These are phyloP conservation scores for Pseudogymnoascus sp. DNA, from an alignment of 2,329 filamentous ascomycete species.

Conservation along the genomic window DNA sequence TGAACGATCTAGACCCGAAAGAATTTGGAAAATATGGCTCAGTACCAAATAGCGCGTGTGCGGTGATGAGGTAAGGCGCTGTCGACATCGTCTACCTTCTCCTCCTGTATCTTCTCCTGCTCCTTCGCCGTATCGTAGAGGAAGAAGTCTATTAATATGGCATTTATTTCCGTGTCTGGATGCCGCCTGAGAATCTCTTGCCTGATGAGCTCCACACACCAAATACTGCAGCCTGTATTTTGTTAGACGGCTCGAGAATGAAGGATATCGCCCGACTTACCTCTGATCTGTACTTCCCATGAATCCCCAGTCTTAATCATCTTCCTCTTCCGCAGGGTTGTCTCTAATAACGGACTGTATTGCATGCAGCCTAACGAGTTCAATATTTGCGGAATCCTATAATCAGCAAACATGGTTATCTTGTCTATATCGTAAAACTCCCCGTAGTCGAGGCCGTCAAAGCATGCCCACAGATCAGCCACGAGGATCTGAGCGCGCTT, in stretches of 20 bases:
- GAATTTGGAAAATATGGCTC: constrained; percentile 11
- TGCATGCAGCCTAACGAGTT: constrained; percentile 73
- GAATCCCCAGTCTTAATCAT: constrained; percentile 62
- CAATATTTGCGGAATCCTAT: constrained; percentile 90
- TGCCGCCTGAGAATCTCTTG: constrained; percentile 70
- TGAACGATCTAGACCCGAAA: not conserved
- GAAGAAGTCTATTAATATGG: constrained; percentile 94
- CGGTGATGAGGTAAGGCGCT: constrained; percentile 71
- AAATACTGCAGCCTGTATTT: constrained; percentile 73
- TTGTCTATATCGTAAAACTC: constrained; percentile 85
- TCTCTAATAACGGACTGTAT: constrained; percentile 74
- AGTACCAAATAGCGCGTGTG: constrained; percentile 94
- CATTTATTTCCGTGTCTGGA: constrained; percentile 68
- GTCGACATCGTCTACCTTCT: constrained; percentile 25
- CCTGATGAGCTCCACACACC: constrained; percentile 85
- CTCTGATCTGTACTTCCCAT: constrained; percentile 84
- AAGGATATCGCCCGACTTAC: constrained; percentile 34
- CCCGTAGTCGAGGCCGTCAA: constrained; percentile 73
- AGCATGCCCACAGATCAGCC: constrained; percentile 94
- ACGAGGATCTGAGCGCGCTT: constrained; percentile 96
- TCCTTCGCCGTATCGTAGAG: constrained; percentile 93
- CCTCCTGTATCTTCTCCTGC: constrained; percentile 55
- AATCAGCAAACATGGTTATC: constrained; percentile 98
- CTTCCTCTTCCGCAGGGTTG: constrained; percentile 57
- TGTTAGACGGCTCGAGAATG: constrained; percentile 11